Conservation (phyloP, 768 basidiomycete genomes). For the Coprinopsis sp. region DNA sequence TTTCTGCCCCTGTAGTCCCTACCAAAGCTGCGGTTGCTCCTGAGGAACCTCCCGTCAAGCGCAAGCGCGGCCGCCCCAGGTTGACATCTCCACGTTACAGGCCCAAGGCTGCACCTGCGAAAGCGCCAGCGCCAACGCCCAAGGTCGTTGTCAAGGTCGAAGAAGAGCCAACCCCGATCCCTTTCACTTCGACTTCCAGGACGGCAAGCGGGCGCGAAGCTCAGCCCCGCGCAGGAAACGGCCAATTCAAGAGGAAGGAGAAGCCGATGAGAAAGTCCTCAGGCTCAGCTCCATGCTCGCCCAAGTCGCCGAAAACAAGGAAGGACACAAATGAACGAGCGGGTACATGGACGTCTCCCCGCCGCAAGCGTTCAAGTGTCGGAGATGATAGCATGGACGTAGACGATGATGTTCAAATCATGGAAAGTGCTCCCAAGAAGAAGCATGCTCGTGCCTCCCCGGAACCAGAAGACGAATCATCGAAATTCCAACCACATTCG, state of each 20-base stretch:
- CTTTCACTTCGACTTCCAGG: slow-evolving; percentile 38
- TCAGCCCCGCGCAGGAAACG: slow-evolving; percentile 62
- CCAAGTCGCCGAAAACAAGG: slow-evolving; percentile 29
- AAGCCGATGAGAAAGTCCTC: slow-evolving; percentile 32
- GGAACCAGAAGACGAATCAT: slow-evolving; percentile 16
- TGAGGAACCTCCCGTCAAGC: slow-evolving; percentile 25
- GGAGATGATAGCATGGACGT: no score
- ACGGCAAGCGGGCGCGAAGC: no score
- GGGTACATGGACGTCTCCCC: slow-evolving; percentile 18
- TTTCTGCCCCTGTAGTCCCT: slow-evolving; percentile 11
- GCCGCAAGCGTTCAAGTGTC: slow-evolving; percentile 29
- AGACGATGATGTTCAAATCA: slow-evolving; percentile 26
- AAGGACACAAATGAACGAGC: slow-evolving; percentile 17
- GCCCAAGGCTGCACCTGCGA: slow-evolving; percentile 3
- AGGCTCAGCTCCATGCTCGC: slow-evolving; percentile 2
- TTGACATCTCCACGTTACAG: slow-evolving; percentile 24
- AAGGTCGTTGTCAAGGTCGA: slow-evolving; percentile 23
- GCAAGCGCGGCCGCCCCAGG: slow-evolving; percentile 40
- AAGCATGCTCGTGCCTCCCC: slow-evolving; percentile 15
- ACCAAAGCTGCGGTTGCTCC: slow-evolving; percentile 10
- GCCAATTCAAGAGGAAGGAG: slow-evolving; percentile 63
- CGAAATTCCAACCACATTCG: slow-evolving; percentile 29
- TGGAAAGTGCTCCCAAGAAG: slow-evolving; percentile 31
- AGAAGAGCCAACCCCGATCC: slow-evolving; percentile 28
- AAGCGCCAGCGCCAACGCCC: not conserved